Percentiles rank a stretch among this genome's conserved stretches.
phyloP scores from a whole-genome alignment of 2,329 filamentous ascomycete species.

The Phoma sp. region DNA sequence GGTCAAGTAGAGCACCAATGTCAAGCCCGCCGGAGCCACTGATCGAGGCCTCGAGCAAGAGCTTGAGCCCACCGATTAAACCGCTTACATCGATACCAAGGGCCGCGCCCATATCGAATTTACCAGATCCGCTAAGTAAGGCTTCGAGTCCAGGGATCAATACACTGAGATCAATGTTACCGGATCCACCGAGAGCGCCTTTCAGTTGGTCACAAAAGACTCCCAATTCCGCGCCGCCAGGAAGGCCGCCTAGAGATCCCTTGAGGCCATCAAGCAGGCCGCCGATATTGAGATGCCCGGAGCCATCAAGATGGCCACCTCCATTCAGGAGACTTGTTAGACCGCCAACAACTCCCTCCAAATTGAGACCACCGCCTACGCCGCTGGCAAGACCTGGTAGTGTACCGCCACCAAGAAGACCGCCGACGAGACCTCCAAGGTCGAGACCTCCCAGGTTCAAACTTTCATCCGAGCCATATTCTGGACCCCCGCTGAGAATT shows the following conservation, averaged over 20 bases:
- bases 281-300: conserved; percentile 7
- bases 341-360: conserved; percentile 7
- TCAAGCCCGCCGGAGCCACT: conserved; percentile 11
- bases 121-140: conserved; percentile 8
- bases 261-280: conserved; percentile 14
- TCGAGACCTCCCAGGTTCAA: conserved; percentile 13
- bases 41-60: conserved; percentile 4
- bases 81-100: conserved; percentile 15
- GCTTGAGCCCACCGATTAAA: conserved; percentile 5
- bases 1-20: conserved; percentile 3
- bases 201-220: conserved; percentile 13
- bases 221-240: conserved; percentile 7
- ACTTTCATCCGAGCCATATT: not conserved
- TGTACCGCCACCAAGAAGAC: conserved; percentile 8
- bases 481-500: not conserved
- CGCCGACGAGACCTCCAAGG: conserved; percentile 12
- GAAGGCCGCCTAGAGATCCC: conserved; percentile 2
- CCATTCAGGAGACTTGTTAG: conserved; percentile 3
- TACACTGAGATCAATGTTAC: conserved; percentile 4
- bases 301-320: conserved; percentile 9
- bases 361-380: conserved; percentile 5
- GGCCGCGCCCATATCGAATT: conserved; percentile 7
- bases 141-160: conserved; percentile 5
- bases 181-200: conserved; percentile 5
- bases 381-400: conserved; percentile 6